Base-by-base conservation (phyloP, 2,329 filamentous ascomycete species). In the Colletotrichum sp. region DNA sequence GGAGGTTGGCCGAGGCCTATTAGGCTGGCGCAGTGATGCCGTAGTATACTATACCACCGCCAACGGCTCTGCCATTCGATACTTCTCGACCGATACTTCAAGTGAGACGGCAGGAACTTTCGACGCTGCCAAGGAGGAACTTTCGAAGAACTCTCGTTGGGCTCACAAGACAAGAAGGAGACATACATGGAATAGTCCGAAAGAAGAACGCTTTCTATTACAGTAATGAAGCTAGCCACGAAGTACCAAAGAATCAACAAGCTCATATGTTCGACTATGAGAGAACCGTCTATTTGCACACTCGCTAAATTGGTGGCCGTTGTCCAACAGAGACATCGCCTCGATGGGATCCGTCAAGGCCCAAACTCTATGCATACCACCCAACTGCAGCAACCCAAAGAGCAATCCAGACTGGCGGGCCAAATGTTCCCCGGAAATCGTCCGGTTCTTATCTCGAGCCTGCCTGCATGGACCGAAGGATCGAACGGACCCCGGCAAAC, bases 401-500 rank as follows among this genome's bases (percentile, higher is more conserved):
- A 56, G 14, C n/a, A 9, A 34, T 10, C 34, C 66, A 59, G 34
- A 14, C 59, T 34, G 48, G 18, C 63, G 69, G 73, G 13, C 9
- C 28, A 64, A 59, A 52, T 9, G 43, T 30, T 7, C 63, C 62
- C 34, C 16, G 4, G n/a, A 10, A n/a, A 32, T 55, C 0, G 26
- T 16, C 24, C 21, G 24, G n/a, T 30, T 14, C 62, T 69, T 52
- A 69, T 63, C 59, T 13, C n/a, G 16, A 32, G 9, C 9, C 28
- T 24, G 36, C 52, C 43, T 67, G 58, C 52, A 76, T 73, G 28
- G 36, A 61, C 10, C 26, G 30, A 12, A 73, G 73, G 38, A 77
- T 74, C n/a, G 59, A 61, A 18, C 59, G 79, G 79, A 43, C 71
- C 61, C 65, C 74, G 14, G 77, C 76, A 69, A 78, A 78, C 8